Base-by-base conservation (phyloP, 305 asterid genomes). In the Fraxinus nigra region DNA sequence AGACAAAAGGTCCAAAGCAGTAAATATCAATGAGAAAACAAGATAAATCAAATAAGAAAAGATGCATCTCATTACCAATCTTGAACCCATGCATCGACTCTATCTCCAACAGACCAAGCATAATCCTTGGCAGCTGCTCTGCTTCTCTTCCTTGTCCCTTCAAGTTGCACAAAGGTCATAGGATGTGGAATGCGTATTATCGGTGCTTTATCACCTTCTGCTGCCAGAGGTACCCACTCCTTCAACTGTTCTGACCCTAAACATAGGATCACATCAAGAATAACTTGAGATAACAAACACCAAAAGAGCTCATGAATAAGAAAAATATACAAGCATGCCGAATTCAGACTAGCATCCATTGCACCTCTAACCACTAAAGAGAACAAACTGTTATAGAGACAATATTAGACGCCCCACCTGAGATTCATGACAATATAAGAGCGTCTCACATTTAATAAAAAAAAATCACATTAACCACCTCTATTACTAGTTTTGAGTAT, bases 181-280 rank as follows among this genome's bases (percentile, higher is more conserved):
- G 95, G 95, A 88, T 90, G 98, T 77, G 94, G 89, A 83, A 89
- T 81, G 16, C 99, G 93, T 84, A 92, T 74, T 69, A 81, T 83
- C 1, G 99, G 99, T 69, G 87, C 82, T 16, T 86, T 87, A 22
- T 82, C 89, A 80, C 86, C 97, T 80, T 85, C 92, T 79, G 90
- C 88, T 80, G 90, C 92, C 82, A 95, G 32, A 67, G 98, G 88
- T 72, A 97, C 82, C 98, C 99, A 97, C 89, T 97, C 98, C 91
- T 90, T 89, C 83, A 93, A 88, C 81, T 79, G 88, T 80, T 87
- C 93, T 9, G 94, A 82, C 18, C 93, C 95, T 92, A 84, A 79
- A 81, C 74, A 48, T 65, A 72, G 30, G 73, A 79, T 81, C 46
- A 82, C 37, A 69, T 46, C 30, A 34, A 16, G 77, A 72, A 72